Base-by-base conservation (phyloP, 225 moss, liverwort and hornwort genomes). In the Climacium dendroides region DNA sequence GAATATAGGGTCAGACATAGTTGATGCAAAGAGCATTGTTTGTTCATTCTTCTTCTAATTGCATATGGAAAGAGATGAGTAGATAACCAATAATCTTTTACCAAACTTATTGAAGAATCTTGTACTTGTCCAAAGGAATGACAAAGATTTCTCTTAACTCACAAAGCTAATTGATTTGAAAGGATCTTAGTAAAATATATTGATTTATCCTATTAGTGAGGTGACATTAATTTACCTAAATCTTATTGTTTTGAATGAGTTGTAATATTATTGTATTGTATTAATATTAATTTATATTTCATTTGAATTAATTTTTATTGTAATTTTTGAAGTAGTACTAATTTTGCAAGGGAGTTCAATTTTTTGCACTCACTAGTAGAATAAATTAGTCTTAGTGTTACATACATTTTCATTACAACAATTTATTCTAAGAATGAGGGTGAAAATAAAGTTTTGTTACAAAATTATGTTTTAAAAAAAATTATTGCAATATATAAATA, bases 1-100 rank as follows among this genome's bases (percentile, higher is more conserved):
- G 66, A 23, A 1, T 0, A 66, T 66, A 24, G 13, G 23, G 5
- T 3, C 0, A 3, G 1, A 3, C 37, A 37, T 23, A 37, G 3
- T 39, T 39, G 4, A 4, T 41, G 7, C 5, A 15, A 25, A 23
- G 4, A 39, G 1, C 8, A 69, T 69, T 69, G 5, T 24, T 39
- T 41, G 8, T 41, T 39, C 14, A 69, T 41, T 70, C 1, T 0
- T 70, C 26, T 15, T 9, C 0, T 28, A 28, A 28, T 43, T 43
- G 28, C 3, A 43, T 26, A 3, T 43, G 0, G 3, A 71, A 71
- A 41, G 6, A 71, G 2, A 16, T 28, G 43, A 71, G 2, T 71
- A 2, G 43, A 71, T 26, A 43, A 43, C 16, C 15, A 28, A 43
- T 3, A 71, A 43, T 71, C 0, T 9, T 6, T 16, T 71, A 43